These are phyloP conservation scores for Elymus sibiricus DNA, from an alignment of 176 grass and related monocot genomes.

Conservation along the genomic window DNA sequence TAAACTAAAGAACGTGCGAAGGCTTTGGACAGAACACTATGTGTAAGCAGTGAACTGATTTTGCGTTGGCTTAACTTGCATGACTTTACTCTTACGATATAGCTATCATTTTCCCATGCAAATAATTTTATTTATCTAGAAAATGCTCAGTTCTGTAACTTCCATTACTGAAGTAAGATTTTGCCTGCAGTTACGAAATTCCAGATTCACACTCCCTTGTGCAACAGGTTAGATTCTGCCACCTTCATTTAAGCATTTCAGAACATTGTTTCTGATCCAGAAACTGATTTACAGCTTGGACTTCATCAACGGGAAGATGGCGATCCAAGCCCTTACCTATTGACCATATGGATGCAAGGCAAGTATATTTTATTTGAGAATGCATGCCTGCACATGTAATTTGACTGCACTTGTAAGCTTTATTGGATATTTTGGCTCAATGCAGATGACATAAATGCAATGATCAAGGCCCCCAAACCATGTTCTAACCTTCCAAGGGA, in stretches of 20 bases:
- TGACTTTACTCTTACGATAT: not conserved
- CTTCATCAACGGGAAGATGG: slow-evolving; percentile 69
- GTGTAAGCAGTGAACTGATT: slow-evolving; percentile 53
- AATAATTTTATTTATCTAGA: not conserved
- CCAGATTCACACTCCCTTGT: slow-evolving; percentile 83
- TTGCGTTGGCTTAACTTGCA: not conserved
- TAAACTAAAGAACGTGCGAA: slow-evolving; percentile 78
- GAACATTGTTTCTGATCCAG: slow-evolving; percentile 29
- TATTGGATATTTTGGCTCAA: slow-evolving; percentile 13
- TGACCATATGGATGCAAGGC: slow-evolving; percentile 76
- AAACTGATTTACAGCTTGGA: slow-evolving; percentile 58
- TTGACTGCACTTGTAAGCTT: not conserved
- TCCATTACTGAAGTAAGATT: slow-evolving; percentile 28
- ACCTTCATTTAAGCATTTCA: slow-evolving; percentile 19
- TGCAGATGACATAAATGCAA: slow-evolving; percentile 62
- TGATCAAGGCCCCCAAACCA: slow-evolving; percentile 36
- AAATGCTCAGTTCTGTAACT: slow-evolving; percentile 13
- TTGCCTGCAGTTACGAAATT: slow-evolving; percentile 76
- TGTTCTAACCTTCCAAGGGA: slow-evolving; percentile 37
- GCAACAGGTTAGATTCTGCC: slow-evolving; percentile 52
- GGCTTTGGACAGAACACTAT: slow-evolving; percentile 82
- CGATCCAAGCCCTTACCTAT: slow-evolving; percentile 85
- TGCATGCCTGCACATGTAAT: not conserved
- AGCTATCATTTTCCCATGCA: not conserved
- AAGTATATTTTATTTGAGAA: slow-evolving; percentile 28